Base-by-base conservation (phyloP, 179 eudicot genomes). In the Beta macrorhiza region DNA sequence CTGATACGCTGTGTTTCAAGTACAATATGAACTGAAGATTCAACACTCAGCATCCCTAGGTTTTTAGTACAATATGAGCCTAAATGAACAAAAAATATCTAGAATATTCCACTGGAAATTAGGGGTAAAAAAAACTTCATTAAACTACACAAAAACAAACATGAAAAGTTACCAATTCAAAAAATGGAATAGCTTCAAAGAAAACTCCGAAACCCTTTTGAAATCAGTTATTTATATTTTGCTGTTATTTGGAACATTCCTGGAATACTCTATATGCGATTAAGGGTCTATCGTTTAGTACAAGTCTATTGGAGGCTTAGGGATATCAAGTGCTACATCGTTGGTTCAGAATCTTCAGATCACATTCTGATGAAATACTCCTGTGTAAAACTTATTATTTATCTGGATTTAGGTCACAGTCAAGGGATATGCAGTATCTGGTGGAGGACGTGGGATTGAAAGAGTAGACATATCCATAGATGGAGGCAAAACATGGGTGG, bases 401-500 rank as follows among this genome's bases (percentile, higher is more conserved):
- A 47, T 15, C 51, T 84, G 75, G 53, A 29, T 49, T 81, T 82
- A 95, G 98, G 84, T 92, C 75, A 90, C 87, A 37, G 86, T 93
- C 77, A 92, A 91, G 84, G 98, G 99, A 68, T 95, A 95, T 87
- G 98, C 98, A 55, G 92, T 87, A 51, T 93, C 98, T 61, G 99
- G 98, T 82, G 99, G 98, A 77, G 98, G 98, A 20, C 93, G 98
- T 52, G 99, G 99, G 74, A 93, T 95, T 76, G 99, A 95, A 80
- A 89, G 99, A 87, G 93, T 95, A 72, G 99, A 93, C 88, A 73
- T 93, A 85, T 95, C 99, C 8, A 72, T 87, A 57, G 97, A 93
- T 86, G 98, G 99, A 44, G 99, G 98, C 65, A 95, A 91, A 86
- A 89, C 94, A 77, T 93, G 99, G 99, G 79, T 86, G 82, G 98